These are phyloP conservation scores for Gossypium stocksii DNA, from an alignment of 345 rosid genomes.

Conservation along the genomic window DNA sequence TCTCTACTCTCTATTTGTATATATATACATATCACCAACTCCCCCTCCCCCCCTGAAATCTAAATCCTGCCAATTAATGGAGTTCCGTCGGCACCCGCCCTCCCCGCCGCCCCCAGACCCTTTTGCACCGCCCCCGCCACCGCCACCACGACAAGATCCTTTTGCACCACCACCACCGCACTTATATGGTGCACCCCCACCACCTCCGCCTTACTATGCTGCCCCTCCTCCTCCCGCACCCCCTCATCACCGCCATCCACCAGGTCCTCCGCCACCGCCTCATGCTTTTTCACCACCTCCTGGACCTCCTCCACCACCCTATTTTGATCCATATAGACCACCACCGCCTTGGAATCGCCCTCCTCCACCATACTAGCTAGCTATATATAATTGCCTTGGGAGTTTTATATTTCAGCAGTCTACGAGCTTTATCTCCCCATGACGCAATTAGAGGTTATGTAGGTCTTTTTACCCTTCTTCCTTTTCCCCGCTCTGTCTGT, in stretches of 20 bases:
- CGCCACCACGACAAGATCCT: neutral
- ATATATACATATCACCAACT: neutral
- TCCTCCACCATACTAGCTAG: constrained; percentile 6
- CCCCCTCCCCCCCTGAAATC: neutral
- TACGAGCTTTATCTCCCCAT: neutral
- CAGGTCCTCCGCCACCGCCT: constrained; percentile 1
- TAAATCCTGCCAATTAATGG: neutral
- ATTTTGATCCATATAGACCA: constrained; percentile 10
- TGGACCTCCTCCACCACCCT: constrained; percentile 9
- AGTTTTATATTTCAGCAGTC: no score
- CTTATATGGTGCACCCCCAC: neutral
- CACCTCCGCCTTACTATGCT: neutral
- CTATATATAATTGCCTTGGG: neutral
- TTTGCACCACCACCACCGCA: neutral
- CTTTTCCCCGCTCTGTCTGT: neutral
- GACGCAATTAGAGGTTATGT: neutral
- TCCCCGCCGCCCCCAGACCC: neutral
- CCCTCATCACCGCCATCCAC: constrained; percentile 3
- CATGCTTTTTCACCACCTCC: constrained; percentile 10
- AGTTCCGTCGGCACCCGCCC: constrained; percentile 4
- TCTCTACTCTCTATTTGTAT: neutral
- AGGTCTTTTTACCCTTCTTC: neutral
- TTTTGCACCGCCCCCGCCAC: neutral
- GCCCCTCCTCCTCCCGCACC: neutral
- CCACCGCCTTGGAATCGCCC: constrained; percentile 5